These are phyloP conservation scores for Saccharum spontaneum DNA, from an alignment of 176 grass and related monocot species.

Conservation along the genomic window DNA sequence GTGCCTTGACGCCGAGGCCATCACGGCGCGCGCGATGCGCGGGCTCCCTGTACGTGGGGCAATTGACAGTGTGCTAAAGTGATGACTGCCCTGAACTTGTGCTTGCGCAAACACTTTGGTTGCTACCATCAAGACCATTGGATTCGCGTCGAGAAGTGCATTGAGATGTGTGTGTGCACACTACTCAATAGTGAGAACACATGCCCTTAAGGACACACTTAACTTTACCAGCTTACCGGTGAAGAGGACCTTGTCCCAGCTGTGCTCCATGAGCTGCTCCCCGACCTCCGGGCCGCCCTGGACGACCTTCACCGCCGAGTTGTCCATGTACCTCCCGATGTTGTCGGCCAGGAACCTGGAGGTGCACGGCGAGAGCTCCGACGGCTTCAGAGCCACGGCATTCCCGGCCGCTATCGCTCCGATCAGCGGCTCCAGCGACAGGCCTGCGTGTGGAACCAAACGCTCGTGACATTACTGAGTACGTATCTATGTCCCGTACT, in stretches of 20 bases:
- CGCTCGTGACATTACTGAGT: neutral
- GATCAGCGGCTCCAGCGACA: conserved; percentile 87
- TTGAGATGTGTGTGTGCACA: too few species aligned
- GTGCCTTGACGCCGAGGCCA: conserved; percentile 83
- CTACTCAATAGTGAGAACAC: too few species aligned
- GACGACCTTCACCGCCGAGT: conserved; percentile 70
- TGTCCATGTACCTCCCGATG: conserved; percentile 67
- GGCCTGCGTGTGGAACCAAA: conserved; percentile 27
- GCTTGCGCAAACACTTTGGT: neutral
- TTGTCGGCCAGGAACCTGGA: conserved; percentile 53
- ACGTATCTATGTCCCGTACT: neutral
- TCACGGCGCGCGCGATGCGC: conserved; percentile 63
- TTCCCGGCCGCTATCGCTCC: conserved; percentile 89
- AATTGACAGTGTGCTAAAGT: neutral
- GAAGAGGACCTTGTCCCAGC: conserved; percentile 97
- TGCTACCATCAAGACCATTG: neutral
- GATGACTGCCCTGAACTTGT: neutral
- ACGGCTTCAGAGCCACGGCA: conserved; percentile 73
- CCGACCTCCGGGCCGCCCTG: conserved; percentile 56
- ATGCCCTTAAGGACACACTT: too few species aligned
- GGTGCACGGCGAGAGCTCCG: conserved; percentile 71
- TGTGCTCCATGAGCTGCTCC: conserved; percentile 69
- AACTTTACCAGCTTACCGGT: conserved; percentile 44
- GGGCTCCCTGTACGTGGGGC: conserved; percentile 47
- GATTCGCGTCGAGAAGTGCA: too few species aligned